A percentile compares a stretch with the other conserved stretches of the same genome.
Conservation (phyloP, 352 stramenopile genomes). For the Globisporangium cederbergense region DNA sequence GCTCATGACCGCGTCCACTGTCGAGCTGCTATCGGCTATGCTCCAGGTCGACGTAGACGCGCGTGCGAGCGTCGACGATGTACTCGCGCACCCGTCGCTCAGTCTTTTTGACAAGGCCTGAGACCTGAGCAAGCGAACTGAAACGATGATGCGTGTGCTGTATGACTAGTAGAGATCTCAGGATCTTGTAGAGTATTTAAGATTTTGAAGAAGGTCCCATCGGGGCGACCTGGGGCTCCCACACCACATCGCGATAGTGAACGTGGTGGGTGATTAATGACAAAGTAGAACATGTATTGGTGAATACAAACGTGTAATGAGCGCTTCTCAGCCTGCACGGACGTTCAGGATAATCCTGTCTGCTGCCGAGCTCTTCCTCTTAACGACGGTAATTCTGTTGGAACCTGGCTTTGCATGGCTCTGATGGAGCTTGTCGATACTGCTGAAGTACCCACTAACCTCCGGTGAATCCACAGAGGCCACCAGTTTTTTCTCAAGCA, state of each 20-base stretch:
- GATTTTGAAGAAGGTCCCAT: not conserved
- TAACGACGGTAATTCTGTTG: not conserved
- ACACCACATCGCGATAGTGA: not conserved
- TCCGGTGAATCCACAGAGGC: not conserved
- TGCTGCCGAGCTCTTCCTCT: not conserved
- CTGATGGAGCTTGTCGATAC: not conserved
- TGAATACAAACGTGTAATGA: not conserved
- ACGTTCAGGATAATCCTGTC: constrained; percentile 3
- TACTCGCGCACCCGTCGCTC: constrained; percentile 28
- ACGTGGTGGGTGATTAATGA: not conserved
- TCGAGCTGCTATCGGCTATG: constrained; percentile 46
- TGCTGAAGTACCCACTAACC: not conserved
- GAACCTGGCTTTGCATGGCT: not conserved
- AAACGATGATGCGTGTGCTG: not conserved
- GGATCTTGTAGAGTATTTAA: not conserved
- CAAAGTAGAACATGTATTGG: not conserved
- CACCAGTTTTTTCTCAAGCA: constrained; percentile 34
- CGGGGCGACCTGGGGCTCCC: not conserved
- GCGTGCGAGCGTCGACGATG: constrained; percentile 31
- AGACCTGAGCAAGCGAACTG: not conserved
- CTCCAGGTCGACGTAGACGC: constrained; percentile 41
- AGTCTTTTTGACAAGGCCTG: constrained; percentile 8
- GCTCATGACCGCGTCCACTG: constrained; percentile 27
- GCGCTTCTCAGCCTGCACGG: not conserved
- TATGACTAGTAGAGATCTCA: constrained; percentile 3